phyloP scores from a whole-genome alignment of 352 stramenopile genomes.

The Globisporangium yorkense region DNA sequence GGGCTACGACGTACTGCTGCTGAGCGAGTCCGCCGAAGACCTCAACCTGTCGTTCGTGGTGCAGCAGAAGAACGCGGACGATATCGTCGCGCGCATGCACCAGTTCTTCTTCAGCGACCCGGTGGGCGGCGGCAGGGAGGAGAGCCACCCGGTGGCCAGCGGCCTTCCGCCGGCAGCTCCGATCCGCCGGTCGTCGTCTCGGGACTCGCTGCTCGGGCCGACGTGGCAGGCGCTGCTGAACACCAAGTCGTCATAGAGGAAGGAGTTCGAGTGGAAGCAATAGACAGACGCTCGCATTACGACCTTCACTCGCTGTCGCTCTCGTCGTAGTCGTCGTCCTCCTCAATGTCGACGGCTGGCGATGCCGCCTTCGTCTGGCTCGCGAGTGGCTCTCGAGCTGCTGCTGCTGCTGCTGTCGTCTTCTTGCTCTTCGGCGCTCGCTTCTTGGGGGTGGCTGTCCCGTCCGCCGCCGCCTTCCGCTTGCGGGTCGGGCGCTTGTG shows the following conservation, averaged over 20 bases:
- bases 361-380: not conserved
- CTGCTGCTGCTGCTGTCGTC: constrained; percentile 7
- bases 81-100: constrained; percentile 79
- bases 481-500: constrained; percentile 20
- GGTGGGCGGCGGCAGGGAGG: constrained; percentile 5
- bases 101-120: constrained; percentile 56
- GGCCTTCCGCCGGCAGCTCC: constrained; percentile 8
- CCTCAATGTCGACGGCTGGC: constrained; percentile 30
- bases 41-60: constrained; percentile 89
- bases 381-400: not conserved
- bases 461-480: constrained; percentile 16
- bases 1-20: constrained; percentile 78
- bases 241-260: constrained; percentile 17
- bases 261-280: not conserved
- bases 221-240: constrained; percentile 63
- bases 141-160: not conserved
- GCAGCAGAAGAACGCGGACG: constrained; percentile 69
- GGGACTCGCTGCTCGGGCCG: constrained; percentile 59
- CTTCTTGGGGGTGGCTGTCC: constrained; percentile 2
- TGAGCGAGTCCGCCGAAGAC: constrained; percentile 85
- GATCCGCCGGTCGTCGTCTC: constrained; percentile 63
- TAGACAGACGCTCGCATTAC: not conserved
- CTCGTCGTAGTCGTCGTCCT: constrained; percentile 74
- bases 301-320: constrained; percentile 49
- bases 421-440: not conserved